These are phyloP conservation scores for Cornus florida DNA, from an alignment of 148 eudicot genomes.

Conservation along the genomic window DNA sequence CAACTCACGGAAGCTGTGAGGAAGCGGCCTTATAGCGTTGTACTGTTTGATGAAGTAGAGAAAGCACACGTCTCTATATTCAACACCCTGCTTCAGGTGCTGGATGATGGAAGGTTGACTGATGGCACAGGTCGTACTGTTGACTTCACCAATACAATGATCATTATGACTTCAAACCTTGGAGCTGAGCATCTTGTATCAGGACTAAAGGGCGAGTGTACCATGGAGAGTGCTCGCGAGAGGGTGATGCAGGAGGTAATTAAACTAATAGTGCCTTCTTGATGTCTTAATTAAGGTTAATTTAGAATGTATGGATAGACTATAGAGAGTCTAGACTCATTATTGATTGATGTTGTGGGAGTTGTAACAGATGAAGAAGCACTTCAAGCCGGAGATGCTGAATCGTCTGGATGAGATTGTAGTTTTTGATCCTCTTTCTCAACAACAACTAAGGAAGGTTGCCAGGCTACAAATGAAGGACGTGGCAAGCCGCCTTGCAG, in stretches of 20 bases:
- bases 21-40: constrained; percentile 78
- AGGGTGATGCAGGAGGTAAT: constrained; percentile 81
- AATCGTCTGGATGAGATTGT: constrained; percentile 86
- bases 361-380: constrained; percentile 59
- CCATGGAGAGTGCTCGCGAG: constrained; percentile 72
- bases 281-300: too few relatives aligned
- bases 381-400: constrained; percentile 79
- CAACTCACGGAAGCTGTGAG: constrained; percentile 91
- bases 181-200: constrained; percentile 78
- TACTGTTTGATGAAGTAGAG: constrained; percentile 86
- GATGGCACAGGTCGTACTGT: constrained; percentile 92
- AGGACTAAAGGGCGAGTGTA: constrained; percentile 66
- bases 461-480: constrained; percentile 83
- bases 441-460: constrained; percentile 70
- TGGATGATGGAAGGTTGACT: constrained; percentile 91
- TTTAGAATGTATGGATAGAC: not conserved
- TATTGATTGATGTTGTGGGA: not conserved
- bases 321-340: not conserved
- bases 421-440: constrained; percentile 84
- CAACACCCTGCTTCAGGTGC: constrained; percentile 79
- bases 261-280: not conserved
- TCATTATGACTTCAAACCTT: constrained; percentile 91
- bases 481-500: constrained; percentile 73
- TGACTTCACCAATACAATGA: constrained; percentile 77
- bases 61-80: constrained; percentile 77